Percentiles rank a stretch among this genome's conserved stretches.
These are phyloP conservation scores for Chlorella vulgaris DNA, from an alignment of 139 green algal species.

Conservation along the genomic window DNA sequence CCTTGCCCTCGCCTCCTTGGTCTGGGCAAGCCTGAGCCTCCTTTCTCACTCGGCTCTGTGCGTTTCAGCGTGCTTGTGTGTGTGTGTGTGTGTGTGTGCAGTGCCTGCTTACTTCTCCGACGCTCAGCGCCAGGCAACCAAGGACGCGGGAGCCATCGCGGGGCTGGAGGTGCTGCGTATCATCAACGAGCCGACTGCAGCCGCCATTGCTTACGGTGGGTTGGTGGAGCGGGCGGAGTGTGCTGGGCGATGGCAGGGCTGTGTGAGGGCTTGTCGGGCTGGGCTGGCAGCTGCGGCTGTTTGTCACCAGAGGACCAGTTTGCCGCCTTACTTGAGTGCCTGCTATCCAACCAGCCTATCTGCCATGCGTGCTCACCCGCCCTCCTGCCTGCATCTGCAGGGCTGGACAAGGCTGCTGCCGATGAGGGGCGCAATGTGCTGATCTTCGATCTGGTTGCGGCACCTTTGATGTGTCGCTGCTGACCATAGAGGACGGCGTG, in stretches of 20 bases:
- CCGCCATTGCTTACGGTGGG: conserved; percentile 90
- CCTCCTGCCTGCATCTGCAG: conserved; percentile 77
- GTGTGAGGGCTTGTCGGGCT: no score
- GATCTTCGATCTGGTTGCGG: conserved; percentile 89
- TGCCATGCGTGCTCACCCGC: not conserved
- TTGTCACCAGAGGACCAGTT: no score
- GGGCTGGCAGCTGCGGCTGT: no score
- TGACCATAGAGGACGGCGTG: conserved; percentile 89
- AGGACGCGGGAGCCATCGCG: conserved; percentile 93
- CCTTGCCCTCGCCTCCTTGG: no score
- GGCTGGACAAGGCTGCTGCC: conserved; percentile 67
- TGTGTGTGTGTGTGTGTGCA: not conserved
- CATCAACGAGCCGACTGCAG: conserved; percentile 96
- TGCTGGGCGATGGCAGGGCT: no score
- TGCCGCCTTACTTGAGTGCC: no score
- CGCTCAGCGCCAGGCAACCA: conserved; percentile 96
- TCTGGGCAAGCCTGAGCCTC: no score
- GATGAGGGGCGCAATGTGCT: conserved; percentile 85
- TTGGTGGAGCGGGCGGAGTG: no score
- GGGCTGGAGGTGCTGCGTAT: conserved; percentile 95
- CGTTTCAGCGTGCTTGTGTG: no score
- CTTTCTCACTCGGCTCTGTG: no score
- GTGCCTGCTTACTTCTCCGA: conserved; percentile 99
- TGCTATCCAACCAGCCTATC: no score
- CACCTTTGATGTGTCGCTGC: conserved; percentile 87